phyloP scores from a whole-genome alignment of 2,329 filamentous ascomycete genomes.

The Hymenotorrendiella dingleyae region DNA sequence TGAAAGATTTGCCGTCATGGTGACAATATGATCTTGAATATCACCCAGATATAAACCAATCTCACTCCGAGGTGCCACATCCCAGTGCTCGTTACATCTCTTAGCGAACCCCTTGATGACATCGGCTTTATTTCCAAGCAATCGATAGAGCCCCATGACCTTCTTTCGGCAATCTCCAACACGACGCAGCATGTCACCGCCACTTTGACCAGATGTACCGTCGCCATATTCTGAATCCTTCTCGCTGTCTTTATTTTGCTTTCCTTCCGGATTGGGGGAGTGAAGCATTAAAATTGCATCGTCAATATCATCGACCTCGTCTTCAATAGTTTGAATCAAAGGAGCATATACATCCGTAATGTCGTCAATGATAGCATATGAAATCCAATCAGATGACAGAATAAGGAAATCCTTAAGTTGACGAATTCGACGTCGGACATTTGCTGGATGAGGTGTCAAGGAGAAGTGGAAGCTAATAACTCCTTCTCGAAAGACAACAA shows the following conservation, averaged over 20 bases:
- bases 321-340: conserved; percentile 85
- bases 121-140: conserved; percentile 95
- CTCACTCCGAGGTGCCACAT: conserved; percentile 88
- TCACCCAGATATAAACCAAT: conserved; percentile 97
- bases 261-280: conserved; percentile 43
- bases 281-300: conserved; percentile 83
- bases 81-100: conserved; percentile 96
- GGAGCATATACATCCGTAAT: conserved; percentile 96
- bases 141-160: conserved; percentile 89
- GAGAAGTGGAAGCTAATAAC: conserved; percentile 96
- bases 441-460: conserved; percentile 92
- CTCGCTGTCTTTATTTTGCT: conserved; percentile 36
- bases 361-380: conserved; percentile 95
- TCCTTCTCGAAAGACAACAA: conserved; percentile 92
- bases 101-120: conserved; percentile 99
- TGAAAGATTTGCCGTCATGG: conserved; percentile 92
- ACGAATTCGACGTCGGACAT: conserved; percentile 86
- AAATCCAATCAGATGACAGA: conserved; percentile 94
- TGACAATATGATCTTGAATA: conserved; percentile 98
- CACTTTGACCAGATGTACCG: conserved; percentile 36
- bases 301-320: conserved; percentile 96
- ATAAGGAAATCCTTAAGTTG: conserved; percentile 93
- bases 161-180: conserved; percentile 95
- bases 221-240: conserved; percentile 41
- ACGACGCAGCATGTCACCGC: conserved; percentile 81